Base-by-base conservation (phyloP, 2,329 filamentous ascomycete genomes). In the Botrytis paeoniae region DNA sequence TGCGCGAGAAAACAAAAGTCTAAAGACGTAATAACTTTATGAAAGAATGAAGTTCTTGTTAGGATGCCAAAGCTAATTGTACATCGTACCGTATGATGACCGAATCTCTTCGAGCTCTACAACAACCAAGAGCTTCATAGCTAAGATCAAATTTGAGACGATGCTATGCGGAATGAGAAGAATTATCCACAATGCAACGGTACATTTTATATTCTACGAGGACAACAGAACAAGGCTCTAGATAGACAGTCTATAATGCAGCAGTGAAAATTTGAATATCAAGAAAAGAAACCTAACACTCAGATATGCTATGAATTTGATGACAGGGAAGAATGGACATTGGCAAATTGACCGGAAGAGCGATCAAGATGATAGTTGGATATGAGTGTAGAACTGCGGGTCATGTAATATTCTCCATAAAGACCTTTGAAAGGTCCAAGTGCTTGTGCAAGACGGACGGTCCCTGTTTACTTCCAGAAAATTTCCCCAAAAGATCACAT, bases 191-290 rank as follows among this genome's bases (percentile, higher is more conserved):
- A n/a, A 51, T 51, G 1, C 22, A 51, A 51, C 2, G 48, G 25
- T 16, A 51, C 10, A 16, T 51, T 4, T 7, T 5, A 3, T n/a
- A 14, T 51, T 16, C 3, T 4, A 25, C 3, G 48, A 16, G 1
- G 48, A 51, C 4, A 51, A 16, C 48, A n/a, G 48, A 51, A 14
- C 25, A 14, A 25, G 1, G n/a, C 0, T n/a, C 2, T 6, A 51
- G 12, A 0, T 25, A 5, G 4, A 25, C 14, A 12, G 45, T 0
- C 0, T 3, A 51, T 4, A 25, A 4, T 14, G 3, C 9, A 51
- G 25, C 2, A 3, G 12, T 12, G n/a, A 25, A 7, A 14, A 14
- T 12, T 51, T 5, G 48, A 51, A n/a, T n/a, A 51, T 16, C 12
- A 51, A 7, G 25, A 51, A 14, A 5, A 51, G 22, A 14, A 8